Conservation (phyloP, 1,284 basidiomycete genomes). For the Malassezia pachydermatis region DNA sequence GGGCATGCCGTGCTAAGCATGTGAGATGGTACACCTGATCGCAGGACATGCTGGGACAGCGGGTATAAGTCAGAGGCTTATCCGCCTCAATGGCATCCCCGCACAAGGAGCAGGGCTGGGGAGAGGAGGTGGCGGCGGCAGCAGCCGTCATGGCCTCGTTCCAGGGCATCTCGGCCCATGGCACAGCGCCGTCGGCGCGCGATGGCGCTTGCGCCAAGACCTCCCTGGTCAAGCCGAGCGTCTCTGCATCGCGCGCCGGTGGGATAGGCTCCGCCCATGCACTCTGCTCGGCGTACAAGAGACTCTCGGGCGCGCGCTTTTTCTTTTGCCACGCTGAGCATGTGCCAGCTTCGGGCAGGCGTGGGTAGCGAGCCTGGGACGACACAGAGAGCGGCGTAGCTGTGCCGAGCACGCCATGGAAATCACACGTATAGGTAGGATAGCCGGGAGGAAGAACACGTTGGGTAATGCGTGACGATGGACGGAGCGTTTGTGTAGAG, state of each 20-base stretch:
- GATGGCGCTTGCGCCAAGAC: neutral
- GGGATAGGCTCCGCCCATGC: constrained; percentile 8
- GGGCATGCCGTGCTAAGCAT: constrained; percentile 9
- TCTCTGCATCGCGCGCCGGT: constrained; percentile 5
- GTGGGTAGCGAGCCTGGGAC: neutral
- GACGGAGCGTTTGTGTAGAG: constrained; percentile 2
- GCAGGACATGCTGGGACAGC: neutral
- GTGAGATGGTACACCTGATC: constrained; percentile 8
- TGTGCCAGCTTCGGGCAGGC: constrained; percentile 9
- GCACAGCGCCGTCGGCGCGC: neutral
- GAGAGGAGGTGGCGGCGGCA: neutral
- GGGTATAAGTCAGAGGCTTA: neutral
- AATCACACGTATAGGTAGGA: constrained; percentile 29
- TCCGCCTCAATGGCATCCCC: neutral
- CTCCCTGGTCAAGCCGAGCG: constrained; percentile 9
- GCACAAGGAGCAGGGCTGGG: constrained; percentile 1
- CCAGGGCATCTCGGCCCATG: neutral
- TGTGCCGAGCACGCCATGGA: constrained; percentile 33
- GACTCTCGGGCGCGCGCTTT: neutral
- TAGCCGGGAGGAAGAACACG: constrained; percentile 9
- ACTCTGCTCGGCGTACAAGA: too few relatives aligned
- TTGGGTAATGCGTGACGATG: neutral
- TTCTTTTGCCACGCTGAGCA: constrained; percentile 8
- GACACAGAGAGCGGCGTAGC: constrained; percentile 6
- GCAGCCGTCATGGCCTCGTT: neutral